These are phyloP conservation scores for Claviceps quebecensis DNA, from an alignment of 2,329 filamentous ascomycete species.

Conservation along the genomic window DNA sequence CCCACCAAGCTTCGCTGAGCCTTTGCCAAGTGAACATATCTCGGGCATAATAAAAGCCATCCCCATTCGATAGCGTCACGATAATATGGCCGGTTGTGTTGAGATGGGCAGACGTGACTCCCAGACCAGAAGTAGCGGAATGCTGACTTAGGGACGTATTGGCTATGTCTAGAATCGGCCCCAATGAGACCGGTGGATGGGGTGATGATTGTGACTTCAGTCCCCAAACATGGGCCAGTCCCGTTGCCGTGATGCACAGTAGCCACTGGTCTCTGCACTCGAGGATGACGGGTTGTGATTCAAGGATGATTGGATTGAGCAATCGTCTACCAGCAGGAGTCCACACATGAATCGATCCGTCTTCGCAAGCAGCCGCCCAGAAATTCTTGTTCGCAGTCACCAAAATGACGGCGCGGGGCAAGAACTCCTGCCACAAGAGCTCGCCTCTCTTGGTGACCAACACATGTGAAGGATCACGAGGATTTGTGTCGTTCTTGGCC, in stretches of 20 bases:
- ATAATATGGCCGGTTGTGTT: slow-evolving; percentile 79
- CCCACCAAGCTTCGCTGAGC: slow-evolving; percentile 96
- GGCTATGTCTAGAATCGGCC: slow-evolving; percentile 77
- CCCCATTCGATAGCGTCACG: slow-evolving; percentile 85
- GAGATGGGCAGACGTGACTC: slow-evolving; percentile 79
- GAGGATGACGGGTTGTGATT: slow-evolving; percentile 86
- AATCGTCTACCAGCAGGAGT: slow-evolving; percentile 79
- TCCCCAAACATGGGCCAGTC: slow-evolving; percentile 90
- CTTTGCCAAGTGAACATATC: slow-evolving; percentile 86
- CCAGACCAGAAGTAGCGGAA: slow-evolving; percentile 59
- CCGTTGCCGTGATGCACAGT: slow-evolving; percentile 75
- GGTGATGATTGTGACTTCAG: slow-evolving; percentile 68
- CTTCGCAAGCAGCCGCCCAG: slow-evolving; percentile 88
- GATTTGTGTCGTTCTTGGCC: slow-evolving; percentile 68
- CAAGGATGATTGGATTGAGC: slow-evolving; percentile 71
- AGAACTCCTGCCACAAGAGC: slow-evolving; percentile 83
- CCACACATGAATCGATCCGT: slow-evolving; percentile 82
- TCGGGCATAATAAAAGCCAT: slow-evolving; percentile 81
- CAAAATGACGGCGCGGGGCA: slow-evolving; percentile 75
- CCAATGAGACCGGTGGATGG: slow-evolving; percentile 80
- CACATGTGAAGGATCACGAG: slow-evolving; percentile 70
- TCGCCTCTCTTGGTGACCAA: slow-evolving; percentile 69
- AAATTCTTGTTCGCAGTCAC: slow-evolving; percentile 82
- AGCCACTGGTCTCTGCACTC: slow-evolving; percentile 85
- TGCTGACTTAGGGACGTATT: slow-evolving; percentile 65